Base-by-base conservation (phyloP, 192 early-diverging fungal genomes). In the Thamnidium elegans region DNA sequence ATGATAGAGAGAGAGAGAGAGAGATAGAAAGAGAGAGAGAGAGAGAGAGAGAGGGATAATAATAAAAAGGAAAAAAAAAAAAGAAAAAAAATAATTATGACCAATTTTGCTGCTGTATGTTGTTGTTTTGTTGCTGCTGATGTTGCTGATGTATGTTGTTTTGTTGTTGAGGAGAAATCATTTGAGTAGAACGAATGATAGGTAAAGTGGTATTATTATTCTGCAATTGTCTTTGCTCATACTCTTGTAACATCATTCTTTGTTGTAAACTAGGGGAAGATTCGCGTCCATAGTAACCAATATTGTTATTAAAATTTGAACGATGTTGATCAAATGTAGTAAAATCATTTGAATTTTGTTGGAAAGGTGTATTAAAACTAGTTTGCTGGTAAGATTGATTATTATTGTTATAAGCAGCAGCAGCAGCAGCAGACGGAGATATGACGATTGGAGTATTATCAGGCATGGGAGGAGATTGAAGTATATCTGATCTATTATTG, bases 201-300 rank as follows among this genome's bases (percentile, higher is more conserved):
- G 36, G 36, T 20, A 44, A 43, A 20, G 87, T 85, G 15, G 93
- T 26, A 26, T 26, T 26, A 72, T 63, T 94, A 47, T 26, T 26
- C 30, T 23, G 48, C 48, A 46, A 17, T 20, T 63, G 47, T 36
- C 21, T 46, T 47, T 63, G 61, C 39, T 50, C 44, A 47, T 61
- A 47, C 9, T 31, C 26, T 61, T 46, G 59, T 26, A 31, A 30
- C n/a, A 47, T 45, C 23, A 61, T 61, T 8, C 45, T 39, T 47
- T 61, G 59, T 6, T 46, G 23, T 20, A 47, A 47, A 23, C 46
- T 26, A 26, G 26, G 26, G 3, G 26, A 26, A 26, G 26, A 20
- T 14, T 47, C 43, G 59, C 26, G 20, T 32, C 45, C 43, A 45
- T 48, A 30, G 31, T 45, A 46, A 26, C 59, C 44, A 46, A 20